Conservation (phyloP, 345 rosid species). For the Boechera stricta region DNA sequence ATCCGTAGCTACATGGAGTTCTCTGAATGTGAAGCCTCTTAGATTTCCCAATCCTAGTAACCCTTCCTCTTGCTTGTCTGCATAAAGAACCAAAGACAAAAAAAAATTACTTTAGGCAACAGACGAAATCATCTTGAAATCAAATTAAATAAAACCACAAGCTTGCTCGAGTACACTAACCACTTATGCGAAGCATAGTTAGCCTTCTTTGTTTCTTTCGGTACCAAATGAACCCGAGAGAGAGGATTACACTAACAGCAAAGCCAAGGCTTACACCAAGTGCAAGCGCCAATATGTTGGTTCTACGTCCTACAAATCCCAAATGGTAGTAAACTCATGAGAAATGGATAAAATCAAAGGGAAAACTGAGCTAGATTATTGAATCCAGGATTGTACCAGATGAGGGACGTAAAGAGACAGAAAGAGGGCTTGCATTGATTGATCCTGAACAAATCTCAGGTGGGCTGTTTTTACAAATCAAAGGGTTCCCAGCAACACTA, state of each 20-base stretch:
- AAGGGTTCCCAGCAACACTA: conserved; percentile 82
- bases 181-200: conserved; percentile 53
- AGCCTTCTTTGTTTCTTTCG: conserved; percentile 54
- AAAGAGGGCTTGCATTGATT: conserved; percentile 54
- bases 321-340: conserved; percentile 30
- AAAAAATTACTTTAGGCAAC: not conserved
- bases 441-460: conserved; percentile 69
- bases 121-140: not conserved
- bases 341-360: not conserved
- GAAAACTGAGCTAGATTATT: not conserved
- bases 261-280: conserved; percentile 73
- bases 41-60: conserved; percentile 77
- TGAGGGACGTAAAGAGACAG: conserved; percentile 60
- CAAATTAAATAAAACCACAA: not conserved
- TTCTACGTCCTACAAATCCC: conserved; percentile 52
- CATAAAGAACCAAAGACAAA: conserved; percentile 12
- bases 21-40: conserved; percentile 79
- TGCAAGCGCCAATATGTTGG: conserved; percentile 70
- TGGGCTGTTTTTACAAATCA: conserved; percentile 70
- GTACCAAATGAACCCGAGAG: conserved; percentile 62
- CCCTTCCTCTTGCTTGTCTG: conserved; percentile 81
- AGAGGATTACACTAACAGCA: conserved; percentile 53
- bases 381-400: conserved; percentile 47
- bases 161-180: conserved; percentile 46
- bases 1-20: conserved; percentile 79